Base-by-base conservation (phyloP, 345 rosid genomes). In the Boechera divaricarpa region DNA sequence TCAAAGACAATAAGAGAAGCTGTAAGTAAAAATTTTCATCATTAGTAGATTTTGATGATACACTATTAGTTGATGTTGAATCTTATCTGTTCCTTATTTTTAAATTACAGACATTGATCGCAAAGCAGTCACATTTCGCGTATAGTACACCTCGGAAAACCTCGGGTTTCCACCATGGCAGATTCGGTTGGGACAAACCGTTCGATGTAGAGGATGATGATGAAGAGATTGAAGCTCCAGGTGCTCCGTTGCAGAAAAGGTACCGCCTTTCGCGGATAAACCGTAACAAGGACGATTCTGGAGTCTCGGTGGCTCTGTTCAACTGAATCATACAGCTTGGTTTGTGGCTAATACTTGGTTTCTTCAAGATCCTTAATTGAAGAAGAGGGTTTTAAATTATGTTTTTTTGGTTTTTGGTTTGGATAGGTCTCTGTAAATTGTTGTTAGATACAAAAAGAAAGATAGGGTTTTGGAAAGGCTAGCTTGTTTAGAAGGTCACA, bases 1-100 rank as follows among this genome's bases (percentile, higher is more conserved):
- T 94, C 97, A 3, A 89, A 85, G 80, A 58, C 87, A 10, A 77
- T 88, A 54, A 84, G 85, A 80, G 90, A 90, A 80, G 90, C 92
- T 75, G 97, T 94, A 75, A 89, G 96, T 82, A 42, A 39, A 39
- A 35, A 15, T 8, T 47, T 0, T 3, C 2, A 63, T 29, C 49
- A 5, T 35, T 28, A 28, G 0, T 44, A 24, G 11, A 26, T 16
- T 35, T 47, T 24, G 12, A 29, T 64, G 7, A 47, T 42, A 12
- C 16, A 48, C 2, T 5, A 31, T 71, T 35, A 12, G 15, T 57
- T 64, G 18, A 41, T 32, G 15, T 10, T 78, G 24, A 41, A 49
- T 49, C 56, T 56, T 1, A 64, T 7, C 24, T 15, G 56, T 18
- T 15, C 2, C 4, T 67, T 24, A 2, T 4, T 56, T 60, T 6